Conservation (phyloP, 176 grass and related monocot genomes). For the Puya raimondii region DNA sequence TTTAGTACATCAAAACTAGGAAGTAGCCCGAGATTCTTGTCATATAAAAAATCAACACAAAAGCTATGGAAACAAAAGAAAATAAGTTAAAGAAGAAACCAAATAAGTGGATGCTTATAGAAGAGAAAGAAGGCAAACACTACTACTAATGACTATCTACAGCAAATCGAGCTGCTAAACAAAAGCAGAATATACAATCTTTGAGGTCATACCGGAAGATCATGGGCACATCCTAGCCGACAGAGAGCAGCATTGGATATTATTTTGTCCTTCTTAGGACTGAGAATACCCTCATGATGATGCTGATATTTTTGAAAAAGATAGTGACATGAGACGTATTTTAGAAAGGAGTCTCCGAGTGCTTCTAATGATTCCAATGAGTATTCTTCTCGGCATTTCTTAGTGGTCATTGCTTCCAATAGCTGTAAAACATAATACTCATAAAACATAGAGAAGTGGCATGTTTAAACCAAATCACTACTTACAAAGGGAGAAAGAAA, state of each 20-base stretch:
- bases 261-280: conserved; percentile 58
- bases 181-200: background rate
- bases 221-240: conserved; percentile 34
- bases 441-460: conserved; percentile 1
- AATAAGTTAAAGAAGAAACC: no score
- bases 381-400: conserved; percentile 57
- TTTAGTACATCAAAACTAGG: no score
- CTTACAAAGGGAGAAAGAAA: background rate
- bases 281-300: conserved; percentile 76
- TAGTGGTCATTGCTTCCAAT: conserved; percentile 69
- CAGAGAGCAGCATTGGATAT: conserved; percentile 67
- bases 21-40: no score
- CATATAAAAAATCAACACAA: no score
- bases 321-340: conserved; percentile 58
- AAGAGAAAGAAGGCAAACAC: background rate
- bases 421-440: conserved; percentile 28
- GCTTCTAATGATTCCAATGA: conserved; percentile 82
- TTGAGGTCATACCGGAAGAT: conserved; percentile 44
- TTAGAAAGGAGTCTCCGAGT: conserved; percentile 82
- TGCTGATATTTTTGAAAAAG: conserved; percentile 44
- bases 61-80: no score
- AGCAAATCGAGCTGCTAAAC: background rate
- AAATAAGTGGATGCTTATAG: background rate
- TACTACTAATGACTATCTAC: no score
- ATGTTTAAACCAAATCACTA: conserved; percentile 6